phyloP scores from a whole-genome alignment of 805 yeast species.

The Starmerella apicola region DNA sequence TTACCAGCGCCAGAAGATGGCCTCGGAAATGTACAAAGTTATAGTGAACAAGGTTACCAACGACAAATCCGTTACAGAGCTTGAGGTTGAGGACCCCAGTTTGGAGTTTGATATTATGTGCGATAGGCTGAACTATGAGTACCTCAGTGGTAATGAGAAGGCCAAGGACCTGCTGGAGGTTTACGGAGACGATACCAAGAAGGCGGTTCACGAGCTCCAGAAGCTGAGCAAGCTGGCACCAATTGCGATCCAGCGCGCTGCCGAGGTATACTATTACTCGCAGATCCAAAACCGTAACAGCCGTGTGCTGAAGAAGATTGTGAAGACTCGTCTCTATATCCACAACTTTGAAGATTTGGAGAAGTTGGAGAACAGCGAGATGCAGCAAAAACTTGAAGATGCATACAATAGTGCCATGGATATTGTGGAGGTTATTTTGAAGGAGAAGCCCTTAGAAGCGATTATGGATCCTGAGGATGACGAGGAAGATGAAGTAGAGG shows the following conservation, averaged over 20 bases:
- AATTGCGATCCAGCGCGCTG: conserved; percentile 62
- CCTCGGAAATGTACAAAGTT: conserved; percentile 44
- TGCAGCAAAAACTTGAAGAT: too few species aligned
- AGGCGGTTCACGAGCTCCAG: conserved; percentile 35
- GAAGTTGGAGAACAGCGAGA: too few species aligned
- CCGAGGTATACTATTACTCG: conserved; percentile 64
- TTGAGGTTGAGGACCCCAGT: conserved; percentile 90
- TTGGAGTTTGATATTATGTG: conserved; percentile 85
- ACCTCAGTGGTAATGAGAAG: conserved; percentile 28
- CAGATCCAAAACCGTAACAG: too few species aligned
- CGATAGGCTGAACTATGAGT: conserved; percentile 61
- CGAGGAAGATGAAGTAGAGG: too few species aligned
- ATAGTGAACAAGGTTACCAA: conserved; percentile 44
- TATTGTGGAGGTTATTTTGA: too few species aligned
- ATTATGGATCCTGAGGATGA: too few species aligned
- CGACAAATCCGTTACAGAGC: conserved; percentile 46
- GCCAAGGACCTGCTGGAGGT: conserved; percentile 14
- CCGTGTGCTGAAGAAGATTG: too few species aligned
- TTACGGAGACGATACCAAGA: conserved; percentile 14
- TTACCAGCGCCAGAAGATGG: conserved; percentile 62
- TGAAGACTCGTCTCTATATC: too few species aligned
- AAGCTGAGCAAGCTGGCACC: conserved; percentile 47
- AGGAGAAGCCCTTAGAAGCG: too few species aligned
- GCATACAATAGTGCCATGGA: too few species aligned
- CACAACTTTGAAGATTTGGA: too few species aligned